Evolutionary conservation across 1,284 basidiomycete species (phyloP), one percentile per base, ranked within the genome.

Genomic region (Leccinum griseonigrum): DNA sequence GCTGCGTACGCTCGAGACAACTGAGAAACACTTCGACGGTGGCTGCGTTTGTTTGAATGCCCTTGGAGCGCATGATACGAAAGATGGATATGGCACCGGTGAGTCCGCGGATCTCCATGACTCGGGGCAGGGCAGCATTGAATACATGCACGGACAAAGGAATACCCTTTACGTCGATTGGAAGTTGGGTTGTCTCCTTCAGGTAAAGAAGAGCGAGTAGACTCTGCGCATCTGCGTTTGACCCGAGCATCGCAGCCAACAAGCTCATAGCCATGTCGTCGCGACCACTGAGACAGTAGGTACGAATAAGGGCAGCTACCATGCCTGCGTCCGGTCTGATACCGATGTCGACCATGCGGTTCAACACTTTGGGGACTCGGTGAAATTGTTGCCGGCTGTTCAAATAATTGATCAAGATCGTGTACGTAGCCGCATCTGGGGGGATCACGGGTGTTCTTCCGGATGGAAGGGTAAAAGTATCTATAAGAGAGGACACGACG

Each of bases 401-500:
- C 57, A 85, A 72, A 65, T 85, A 79, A 67, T 85, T 82, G 69
- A 91, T 82, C 63, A 90, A 78, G 34, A 87, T 83, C 10, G 84
- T 82, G 74, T 85, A 89, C 2, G 90, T 92, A 10, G 78, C 77
- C 7, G 81, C 77, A 66, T 88, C 82, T 18, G 86, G 84, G 50
- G 60, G 61, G 32, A 83, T 58, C 43, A 56, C 60, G 63, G 57
- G 62, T 48, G 58, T 50, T 46, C 59, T 53, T 58, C 57, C 38
- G 58, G 58, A 53, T 52, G 56, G 56, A 57, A 51, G 54, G 54
- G 57, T 26, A 5, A 16, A 56, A 56, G 59, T 18, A 57, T 60
- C 54, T 46, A 60, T 31, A 57, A 8, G 61, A 51, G 69, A 65
- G 18, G 61, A 60, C 16, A 54, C 22, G 55, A 69, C 74, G 69